Evolutionary conservation across 2,329 filamentous ascomycete species (phyloP), one percentile per base, ranked within the genome.

Genomic region (Colletotrichum coccodes): DNA sequence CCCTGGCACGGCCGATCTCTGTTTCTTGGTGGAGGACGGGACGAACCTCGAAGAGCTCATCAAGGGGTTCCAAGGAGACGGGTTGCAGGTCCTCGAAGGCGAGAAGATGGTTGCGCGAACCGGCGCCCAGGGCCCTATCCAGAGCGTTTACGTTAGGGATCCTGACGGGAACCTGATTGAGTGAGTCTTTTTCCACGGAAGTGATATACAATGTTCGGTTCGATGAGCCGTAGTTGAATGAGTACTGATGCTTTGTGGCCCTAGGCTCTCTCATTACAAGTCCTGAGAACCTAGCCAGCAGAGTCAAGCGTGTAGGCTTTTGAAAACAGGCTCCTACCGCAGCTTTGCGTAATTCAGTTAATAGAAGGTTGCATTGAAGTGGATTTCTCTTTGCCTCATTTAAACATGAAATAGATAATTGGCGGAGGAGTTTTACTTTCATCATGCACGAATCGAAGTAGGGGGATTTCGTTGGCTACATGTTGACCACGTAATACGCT

Each of bases 111-210:
- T 90, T 5, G 75, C 80, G 14, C 79, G 89, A 52, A 90, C 85
- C 0, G 89, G 89, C 2, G 88, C 89, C 0, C 78, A 79, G 60
- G 87, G 88, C 0, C 83, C 78, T 64, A 77, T 91, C 50, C 79
- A 82, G 60, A 90, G 88, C 75, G 80, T 91, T 3, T 91, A 90
- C 76, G 82, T 88, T 58, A 79, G 88, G 42, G 89, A 91, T 76
- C 87, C 87, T 2, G 89, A 91, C 77, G 86, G 85, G 6, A 90
- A 90, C 75, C 72, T 91, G 71, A 84, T 91, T 46, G 89, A 91
- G 88, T 91, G 73, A 75, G 86, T 80, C 6, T 21, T 14, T 16
- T 38, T 18, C 9, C 7, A 14, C 16, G 7, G n/a, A n/a, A n/a
- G n/a, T n/a, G n/a, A n/a, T n/a, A n/a, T n/a, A n/a, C n/a, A n/a